A percentile compares a stretch with the other conserved stretches of the same genome.
Evolutionary conservation across 805 yeast genomes (phyloP).

Genomic region (Barnettozyma botsteinii): DNA sequence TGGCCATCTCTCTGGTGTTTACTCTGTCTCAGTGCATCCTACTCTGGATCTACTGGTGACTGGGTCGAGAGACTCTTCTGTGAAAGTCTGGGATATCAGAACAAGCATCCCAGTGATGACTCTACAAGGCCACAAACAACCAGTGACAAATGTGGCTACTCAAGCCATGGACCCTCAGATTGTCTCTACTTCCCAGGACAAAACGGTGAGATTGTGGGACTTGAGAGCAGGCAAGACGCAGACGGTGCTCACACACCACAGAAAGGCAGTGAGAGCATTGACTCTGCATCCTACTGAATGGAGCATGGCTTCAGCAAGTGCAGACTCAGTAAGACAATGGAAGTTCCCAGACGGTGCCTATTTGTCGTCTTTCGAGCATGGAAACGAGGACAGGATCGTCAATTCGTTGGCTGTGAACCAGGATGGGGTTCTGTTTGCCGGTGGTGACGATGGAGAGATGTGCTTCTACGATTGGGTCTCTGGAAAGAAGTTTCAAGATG

Average conservation of each 20-base stretch:
- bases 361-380: conserved; percentile 46
- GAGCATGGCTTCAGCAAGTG: conserved; percentile 75
- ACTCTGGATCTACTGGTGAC: conserved; percentile 76
- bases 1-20: conserved; percentile 90
- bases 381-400: conserved; percentile 47
- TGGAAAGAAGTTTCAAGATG: conserved; percentile 57
- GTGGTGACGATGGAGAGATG: conserved; percentile 78
- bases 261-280: conserved; percentile 72
- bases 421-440: conserved; percentile 65
- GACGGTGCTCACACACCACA: conserved; percentile 77
- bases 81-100: conserved; percentile 91
- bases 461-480: conserved; percentile 72
- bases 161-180: conserved; percentile 81
- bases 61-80: conserved; percentile 84
- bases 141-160: conserved; percentile 63
- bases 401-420: conserved; percentile 62
- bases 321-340: conserved; percentile 83
- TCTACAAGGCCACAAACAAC: conserved; percentile 73
- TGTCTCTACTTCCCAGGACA: conserved; percentile 76
- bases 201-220: conserved; percentile 89
- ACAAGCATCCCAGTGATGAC: conserved; percentile 70
- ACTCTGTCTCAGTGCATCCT: conserved; percentile 81
- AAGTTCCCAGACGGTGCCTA: conserved; percentile 62
- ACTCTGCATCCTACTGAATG: conserved; percentile 61
- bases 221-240: conserved; percentile 68